phyloP scores from a whole-genome alignment of 2,329 filamentous ascomycete species.

The Phaeosphaeriaceae sp. region DNA sequence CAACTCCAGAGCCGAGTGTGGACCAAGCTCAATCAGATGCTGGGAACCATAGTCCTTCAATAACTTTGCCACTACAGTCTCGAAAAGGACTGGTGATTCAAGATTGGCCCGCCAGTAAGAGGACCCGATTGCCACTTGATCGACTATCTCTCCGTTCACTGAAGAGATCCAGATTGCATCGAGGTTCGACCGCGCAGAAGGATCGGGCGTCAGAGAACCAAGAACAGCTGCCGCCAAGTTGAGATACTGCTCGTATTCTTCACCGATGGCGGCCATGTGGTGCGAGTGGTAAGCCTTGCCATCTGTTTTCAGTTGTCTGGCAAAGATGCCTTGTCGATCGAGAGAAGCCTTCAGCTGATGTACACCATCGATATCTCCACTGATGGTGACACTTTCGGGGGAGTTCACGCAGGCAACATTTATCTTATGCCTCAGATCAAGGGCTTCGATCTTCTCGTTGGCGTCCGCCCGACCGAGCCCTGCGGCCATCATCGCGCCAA shows the following conservation, averaged over 20 bases:
- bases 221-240: not conserved
- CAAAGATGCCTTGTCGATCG: not conserved
- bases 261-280: not conserved
- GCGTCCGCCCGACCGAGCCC: not conserved
- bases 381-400: not conserved
- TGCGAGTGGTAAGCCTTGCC: not conserved
- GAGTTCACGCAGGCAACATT: not conserved
- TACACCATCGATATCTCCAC: not conserved
- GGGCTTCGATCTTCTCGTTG: slow-evolving; percentile 10
- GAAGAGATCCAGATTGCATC: not conserved
- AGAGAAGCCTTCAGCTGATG: not conserved
- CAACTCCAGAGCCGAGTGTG: not conserved
- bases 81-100: not conserved
- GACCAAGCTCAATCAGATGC: not conserved
- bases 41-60: not conserved
- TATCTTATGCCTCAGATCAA: not conserved
- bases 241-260: not conserved
- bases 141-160: not conserved
- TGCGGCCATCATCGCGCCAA: not conserved
- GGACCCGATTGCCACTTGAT: not conserved
- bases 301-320: not conserved
- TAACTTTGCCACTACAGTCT: not conserved
- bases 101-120: not conserved
- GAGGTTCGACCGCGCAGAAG: not conserved
- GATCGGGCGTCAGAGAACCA: not conserved